Evolutionary conservation across 192 early-diverging fungal species (phyloP).

Genomic region (Backusella parvicylindrica): DNA sequence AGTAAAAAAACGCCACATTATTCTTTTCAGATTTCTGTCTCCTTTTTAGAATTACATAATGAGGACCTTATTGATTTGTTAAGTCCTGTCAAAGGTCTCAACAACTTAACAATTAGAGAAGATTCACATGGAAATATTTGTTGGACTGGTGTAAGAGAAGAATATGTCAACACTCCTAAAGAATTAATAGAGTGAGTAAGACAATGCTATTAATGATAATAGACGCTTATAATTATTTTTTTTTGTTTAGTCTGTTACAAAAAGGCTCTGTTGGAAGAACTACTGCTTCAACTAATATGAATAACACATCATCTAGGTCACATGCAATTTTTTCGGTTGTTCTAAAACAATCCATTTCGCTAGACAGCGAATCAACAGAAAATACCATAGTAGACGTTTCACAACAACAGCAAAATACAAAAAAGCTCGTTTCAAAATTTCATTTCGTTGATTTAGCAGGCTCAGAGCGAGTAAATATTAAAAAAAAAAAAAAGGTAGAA

Average conservation of each 20-base stretch:
- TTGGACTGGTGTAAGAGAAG: conserved; percentile 81
- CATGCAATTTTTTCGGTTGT: conserved; percentile 96
- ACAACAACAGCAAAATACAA: neutral
- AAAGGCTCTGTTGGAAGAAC: conserved; percentile 55
- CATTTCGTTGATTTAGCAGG: conserved; percentile 99
- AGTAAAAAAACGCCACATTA: conserved; percentile 31
- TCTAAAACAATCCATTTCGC: conserved; percentile 67
- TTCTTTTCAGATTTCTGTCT: conserved; percentile 56
- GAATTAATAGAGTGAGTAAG: conserved; percentile 50
- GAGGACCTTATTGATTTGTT: conserved; percentile 94
- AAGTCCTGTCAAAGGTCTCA: conserved; percentile 21
- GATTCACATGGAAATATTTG: conserved; percentile 86
- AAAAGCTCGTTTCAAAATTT: conserved; percentile 64
- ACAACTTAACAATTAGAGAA: conserved; percentile 56
- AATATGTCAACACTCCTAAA: conserved; percentile 58
- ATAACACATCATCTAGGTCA: conserved; percentile 87
- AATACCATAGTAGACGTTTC: neutral
- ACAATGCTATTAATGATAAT: neutral
- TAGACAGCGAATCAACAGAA: neutral
- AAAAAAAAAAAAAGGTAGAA: neutral
- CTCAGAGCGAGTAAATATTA: conserved; percentile 69
- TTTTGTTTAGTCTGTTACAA: conserved; percentile 39
- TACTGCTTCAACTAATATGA: conserved; percentile 96
- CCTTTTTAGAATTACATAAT: conserved; percentile 96
- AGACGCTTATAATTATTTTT: neutral